Percentiles rank a stretch among this genome's conserved stretches.
Evolutionary conservation across 768 basidiomycete genomes (phyloP).

Genomic region (Rossbeevera mucosa): DNA sequence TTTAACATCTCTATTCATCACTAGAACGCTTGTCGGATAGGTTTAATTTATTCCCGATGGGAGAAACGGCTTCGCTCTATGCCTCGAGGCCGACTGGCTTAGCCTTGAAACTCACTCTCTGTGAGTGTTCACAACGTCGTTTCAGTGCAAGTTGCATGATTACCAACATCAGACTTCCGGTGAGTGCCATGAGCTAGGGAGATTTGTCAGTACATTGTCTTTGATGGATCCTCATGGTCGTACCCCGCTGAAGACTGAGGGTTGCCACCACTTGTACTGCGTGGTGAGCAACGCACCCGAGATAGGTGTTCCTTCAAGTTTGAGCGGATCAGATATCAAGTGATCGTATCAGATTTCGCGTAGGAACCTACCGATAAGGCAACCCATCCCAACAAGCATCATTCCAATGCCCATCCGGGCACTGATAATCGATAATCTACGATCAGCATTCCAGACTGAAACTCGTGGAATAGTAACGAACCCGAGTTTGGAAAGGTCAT

Average conservation of each 20-base stretch:
- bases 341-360: background rate
- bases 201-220: background rate
- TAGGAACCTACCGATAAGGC: conserved; percentile 18
- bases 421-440: background rate
- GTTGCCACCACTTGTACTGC: conserved; percentile 52
- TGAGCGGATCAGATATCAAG: background rate
- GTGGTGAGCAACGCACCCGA: conserved; percentile 50
- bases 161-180: background rate
- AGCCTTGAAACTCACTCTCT: background rate
- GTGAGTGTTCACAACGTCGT: background rate
- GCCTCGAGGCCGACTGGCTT: background rate
- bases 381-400: conserved; percentile 12
- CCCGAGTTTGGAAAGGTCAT: conserved; percentile 47
- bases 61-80: background rate
- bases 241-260: conserved; percentile 50
- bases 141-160: conserved; percentile 9
- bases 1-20: background rate
- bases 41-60: background rate
- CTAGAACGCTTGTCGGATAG: background rate
- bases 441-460: background rate
- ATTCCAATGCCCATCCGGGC: conserved; percentile 1
- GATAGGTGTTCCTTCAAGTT: conserved; percentile 45
- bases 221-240: background rate
- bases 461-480: conserved; percentile 13
- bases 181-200: conserved; percentile 8